phyloP scores from a whole-genome alignment of 2,329 filamentous ascomycete genomes.

The Zopfia rhizophila region DNA sequence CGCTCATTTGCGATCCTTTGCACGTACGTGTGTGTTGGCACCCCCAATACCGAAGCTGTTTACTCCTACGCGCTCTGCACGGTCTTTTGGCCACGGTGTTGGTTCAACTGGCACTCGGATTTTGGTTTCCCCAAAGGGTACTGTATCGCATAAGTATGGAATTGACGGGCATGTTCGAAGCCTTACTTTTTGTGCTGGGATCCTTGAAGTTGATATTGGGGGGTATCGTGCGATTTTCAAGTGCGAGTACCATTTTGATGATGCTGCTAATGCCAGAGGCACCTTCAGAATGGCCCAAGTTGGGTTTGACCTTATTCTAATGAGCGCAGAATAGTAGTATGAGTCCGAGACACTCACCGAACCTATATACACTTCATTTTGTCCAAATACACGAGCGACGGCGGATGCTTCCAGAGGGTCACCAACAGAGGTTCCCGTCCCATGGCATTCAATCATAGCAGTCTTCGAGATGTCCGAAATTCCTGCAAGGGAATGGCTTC shows the following conservation, averaged over 20 bases:
- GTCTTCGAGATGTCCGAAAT: neutral
- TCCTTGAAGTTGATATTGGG: constrained; percentile 45
- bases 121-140: constrained; percentile 5
- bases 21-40: constrained; percentile 36
- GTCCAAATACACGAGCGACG: neutral
- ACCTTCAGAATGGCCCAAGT: constrained; percentile 55
- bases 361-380: neutral
- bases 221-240: constrained; percentile 44
- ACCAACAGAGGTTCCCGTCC: constrained; percentile 63
- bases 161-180: neutral
- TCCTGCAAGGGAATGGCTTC: constrained; percentile 13
- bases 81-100: constrained; percentile 11
- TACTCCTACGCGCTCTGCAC: constrained; percentile 46
- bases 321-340: no score
- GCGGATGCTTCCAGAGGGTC: constrained; percentile 25
- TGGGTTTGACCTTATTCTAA: constrained; percentile 45
- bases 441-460: constrained; percentile 46
- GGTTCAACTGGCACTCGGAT: constrained; percentile 3
- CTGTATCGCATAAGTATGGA: neutral
- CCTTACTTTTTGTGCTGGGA: constrained; percentile 30
- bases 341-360: no score
- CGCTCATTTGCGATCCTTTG: no score
- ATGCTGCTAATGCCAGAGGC: constrained; percentile 48
- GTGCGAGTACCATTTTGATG: constrained; percentile 49
- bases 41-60: constrained; percentile 57